Base-by-base conservation (phyloP, 2,329 filamentous ascomycete species). In the Juglanconis juglandina region DNA sequence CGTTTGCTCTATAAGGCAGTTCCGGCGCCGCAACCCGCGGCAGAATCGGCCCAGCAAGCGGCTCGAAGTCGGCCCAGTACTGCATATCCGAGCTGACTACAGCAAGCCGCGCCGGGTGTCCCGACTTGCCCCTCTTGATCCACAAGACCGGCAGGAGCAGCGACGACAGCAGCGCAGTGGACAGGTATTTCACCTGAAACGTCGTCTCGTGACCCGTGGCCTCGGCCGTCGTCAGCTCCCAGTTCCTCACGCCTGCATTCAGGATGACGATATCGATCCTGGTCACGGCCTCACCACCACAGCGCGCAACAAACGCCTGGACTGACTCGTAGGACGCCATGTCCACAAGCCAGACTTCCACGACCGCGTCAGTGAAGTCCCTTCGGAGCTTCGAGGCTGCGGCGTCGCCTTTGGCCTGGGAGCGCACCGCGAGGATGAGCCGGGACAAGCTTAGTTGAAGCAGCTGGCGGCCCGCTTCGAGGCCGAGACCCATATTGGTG, bases 381-480 rank as follows among this genome's bases (percentile, higher is more conserved):
- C 33, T 47, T 11, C 61, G 65, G 37, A 66, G 53, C 33, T 17
- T 44, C 4, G 41, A 35, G 3, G 60, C 63, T 4, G 63, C 63
- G 2, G 60, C 60, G 17, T 55, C 49, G 11, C 61, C 63, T 33
- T 61, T 64, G 10, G 35, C 53, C 30, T 49, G 53, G 14, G 60
- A 61, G 3, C 66, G 65, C 6, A 63, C 63, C 9, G 56, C 57
- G n/a, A 67, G 59, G 52, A 66, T 56, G n/a, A 66, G 58, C 30
- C 55, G 60, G 0, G 37, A 33, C 5, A 63, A 53, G 9, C 60
- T 56, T 1, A 66, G 62, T 1, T 37, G 14, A 3, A 67, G 60
- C 8, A 66, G 55, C 57, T 67, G 64, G 6, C 62, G 61, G 8
- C 59, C 14, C 2, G 55, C 41, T 30, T 64, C 60, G 35, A 64